Evolutionary conservation across 139 green algal genomes (phyloP), one percentile per base, ranked within the genome.

Genomic region (Chlorella sp.): DNA sequence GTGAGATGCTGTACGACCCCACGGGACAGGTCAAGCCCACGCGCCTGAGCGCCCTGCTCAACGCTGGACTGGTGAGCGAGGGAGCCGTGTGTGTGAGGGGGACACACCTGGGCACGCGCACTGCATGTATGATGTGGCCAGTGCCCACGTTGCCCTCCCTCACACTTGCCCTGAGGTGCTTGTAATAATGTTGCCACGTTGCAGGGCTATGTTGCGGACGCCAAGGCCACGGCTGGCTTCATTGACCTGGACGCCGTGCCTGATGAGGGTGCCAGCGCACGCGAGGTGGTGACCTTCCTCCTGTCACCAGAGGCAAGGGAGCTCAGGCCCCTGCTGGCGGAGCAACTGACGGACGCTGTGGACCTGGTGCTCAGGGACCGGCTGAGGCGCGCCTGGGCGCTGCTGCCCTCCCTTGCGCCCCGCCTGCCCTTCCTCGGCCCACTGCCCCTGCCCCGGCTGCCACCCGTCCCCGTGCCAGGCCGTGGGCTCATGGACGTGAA

Each of bases 181-280:
- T n/a, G n/a, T n/a, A n/a, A n/a, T n/a, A n/a, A n/a, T n/a, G n/a
- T n/a, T n/a, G n/a, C n/a, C n/a, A n/a, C n/a, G n/a, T n/a, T n/a
- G n/a, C n/a, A 55, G 42, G 87, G 90, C 22, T 91, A 90, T 42
- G 86, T 92, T 30, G 85, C 86, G 0, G 82, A 88, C 64, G 59
- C 76, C 30, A 73, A 70, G 1, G 67, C 76, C 27, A 74, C 68
- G 0, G 72, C 79, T 5, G 89, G 87, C 31, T 94, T 94, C 66
- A 80, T 94, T 24, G 89, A 94, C 67, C 88, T 94, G 69, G 89
- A 94, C 61, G 80, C 88, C 1, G 76, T 92, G 67, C 89, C 89
- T 29, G 79, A 83, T 20, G 81, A 94, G 35, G 89, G 89, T 20
- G 89, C 89, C 31, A 78, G 62, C 27, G 73, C 86, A 67, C 75